phyloP scores from a whole-genome alignment of 306 rosid genomes.

The Medicago ruthenica region DNA sequence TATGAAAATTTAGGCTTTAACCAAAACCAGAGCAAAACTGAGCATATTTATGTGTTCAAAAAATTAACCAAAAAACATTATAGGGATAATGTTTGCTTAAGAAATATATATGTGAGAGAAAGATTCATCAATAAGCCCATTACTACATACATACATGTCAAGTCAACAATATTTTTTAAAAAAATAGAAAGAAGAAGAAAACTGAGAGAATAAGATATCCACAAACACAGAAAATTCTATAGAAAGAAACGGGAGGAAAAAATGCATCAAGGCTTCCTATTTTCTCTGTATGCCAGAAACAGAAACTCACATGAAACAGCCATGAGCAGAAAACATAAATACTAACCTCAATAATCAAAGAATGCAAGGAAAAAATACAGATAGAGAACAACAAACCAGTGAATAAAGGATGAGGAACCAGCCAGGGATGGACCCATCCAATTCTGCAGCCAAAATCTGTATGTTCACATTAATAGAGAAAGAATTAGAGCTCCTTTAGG shows the following conservation, averaged over 20 bases:
- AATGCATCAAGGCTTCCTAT: constrained; percentile 13
- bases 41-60: constrained; percentile 33
- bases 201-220: constrained; percentile 29
- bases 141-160: constrained; percentile 10
- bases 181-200: constrained; percentile 18
- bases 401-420: constrained; percentile 84
- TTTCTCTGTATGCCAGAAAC: constrained; percentile 14
- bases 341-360: constrained; percentile 33
- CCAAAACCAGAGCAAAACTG: constrained; percentile 26
- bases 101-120: constrained; percentile 24
- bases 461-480: constrained; percentile 41
- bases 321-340: constrained; percentile 22
- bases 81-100: constrained; percentile 4
- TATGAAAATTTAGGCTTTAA: constrained; percentile 38
- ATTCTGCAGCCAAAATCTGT: constrained; percentile 98
- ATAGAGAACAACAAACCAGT: constrained; percentile 66
- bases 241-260: constrained; percentile 8
- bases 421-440: constrained; percentile 95
- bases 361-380: constrained; percentile 23
- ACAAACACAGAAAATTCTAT: constrained; percentile 20
- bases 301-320: constrained; percentile 22
- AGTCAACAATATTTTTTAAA: constrained; percentile 11
- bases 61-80: constrained; percentile 22
- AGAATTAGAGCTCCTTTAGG: constrained; percentile 25
- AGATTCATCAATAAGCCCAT: constrained; percentile 22